These are phyloP conservation scores for Ceratorhiza oryzae-sativae DNA, from an alignment of 1,284 basidiomycete genomes.

Conservation along the genomic window DNA sequence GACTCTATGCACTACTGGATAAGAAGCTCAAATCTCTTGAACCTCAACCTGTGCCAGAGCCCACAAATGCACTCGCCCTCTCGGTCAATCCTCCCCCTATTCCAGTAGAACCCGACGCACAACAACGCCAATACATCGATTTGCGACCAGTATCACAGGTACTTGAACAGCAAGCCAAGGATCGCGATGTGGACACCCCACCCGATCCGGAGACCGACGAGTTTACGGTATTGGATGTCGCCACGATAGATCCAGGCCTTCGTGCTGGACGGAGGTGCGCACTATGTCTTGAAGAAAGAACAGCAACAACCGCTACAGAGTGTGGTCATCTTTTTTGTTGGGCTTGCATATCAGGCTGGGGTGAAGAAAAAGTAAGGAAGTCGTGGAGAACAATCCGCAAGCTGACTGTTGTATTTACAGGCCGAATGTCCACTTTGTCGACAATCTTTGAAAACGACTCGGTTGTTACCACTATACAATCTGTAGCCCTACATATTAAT, in stretches of 20 bases:
- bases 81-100: constrained; percentile 27
- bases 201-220: constrained; percentile 21
- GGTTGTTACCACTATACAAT: constrained; percentile 84
- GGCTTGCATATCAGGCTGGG: constrained; percentile 90
- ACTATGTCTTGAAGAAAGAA: constrained; percentile 83
- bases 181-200: constrained; percentile 22
- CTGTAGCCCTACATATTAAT: constrained; percentile 56
- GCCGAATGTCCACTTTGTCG: constrained; percentile 88
- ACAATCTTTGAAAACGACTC: constrained; percentile 75
- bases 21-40: constrained; percentile 25
- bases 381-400: constrained; percentile 71
- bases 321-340: constrained; percentile 96
- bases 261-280: constrained; percentile 80
- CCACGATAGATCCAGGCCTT: constrained; percentile 45
- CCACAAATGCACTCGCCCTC: constrained; percentile 22
- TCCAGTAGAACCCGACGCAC: constrained; percentile 17
- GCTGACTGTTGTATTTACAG: constrained; percentile 52
- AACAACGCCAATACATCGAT: constrained; percentile 37
- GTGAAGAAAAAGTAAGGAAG: constrained; percentile 72
- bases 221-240: constrained; percentile 35
- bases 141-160: constrained; percentile 26
- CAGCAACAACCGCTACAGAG: constrained; percentile 84
- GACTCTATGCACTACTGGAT: constrained; percentile 51
- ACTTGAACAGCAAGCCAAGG: constrained; percentile 19
- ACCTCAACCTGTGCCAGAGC: constrained; percentile 8